A percentile compares a stretch with the other conserved stretches of the same genome.
phyloP scores from a whole-genome alignment of 1,284 basidiomycete species.

The Leccinum holopus region DNA sequence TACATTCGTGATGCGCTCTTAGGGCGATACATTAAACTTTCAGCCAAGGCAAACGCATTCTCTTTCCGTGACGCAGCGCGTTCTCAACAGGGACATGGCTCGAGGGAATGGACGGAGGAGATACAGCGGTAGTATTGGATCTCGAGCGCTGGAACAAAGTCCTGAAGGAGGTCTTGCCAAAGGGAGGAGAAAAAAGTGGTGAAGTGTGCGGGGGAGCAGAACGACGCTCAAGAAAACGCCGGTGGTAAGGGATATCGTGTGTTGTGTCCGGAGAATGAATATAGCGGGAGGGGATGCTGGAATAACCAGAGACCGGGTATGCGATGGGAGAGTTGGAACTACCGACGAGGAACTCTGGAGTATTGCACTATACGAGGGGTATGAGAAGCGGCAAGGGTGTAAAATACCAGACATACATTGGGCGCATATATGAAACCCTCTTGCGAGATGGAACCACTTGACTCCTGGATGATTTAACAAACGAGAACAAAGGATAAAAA shows the following conservation, averaged over 20 bases:
- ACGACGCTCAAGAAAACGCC: conserved; percentile 13
- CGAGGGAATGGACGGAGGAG: conserved; percentile 18
- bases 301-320: conserved; percentile 33
- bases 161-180: conserved; percentile 27
- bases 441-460: background rate
- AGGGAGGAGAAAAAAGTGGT: conserved; percentile 16
- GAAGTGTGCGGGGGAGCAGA: conserved; percentile 22
- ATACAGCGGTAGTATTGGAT: conserved; percentile 20
- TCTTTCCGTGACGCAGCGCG: conserved; percentile 29
- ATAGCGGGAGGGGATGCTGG: conserved; percentile 23
- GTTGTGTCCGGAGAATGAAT: conserved; percentile 1
- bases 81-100: conserved; percentile 25
- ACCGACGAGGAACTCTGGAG: conserved; percentile 34
- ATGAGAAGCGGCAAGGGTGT: background rate
- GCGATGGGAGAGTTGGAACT: conserved; percentile 34
- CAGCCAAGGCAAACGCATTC: conserved; percentile 33
- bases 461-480: conserved; percentile 17
- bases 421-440: conserved; percentile 31
- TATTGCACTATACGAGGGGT: conserved; percentile 16
- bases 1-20: conserved; percentile 3
- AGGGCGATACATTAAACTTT: conserved; percentile 27
- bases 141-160: conserved; percentile 32
- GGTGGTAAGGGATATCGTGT: conserved; percentile 9
- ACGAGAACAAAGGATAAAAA: background rate
- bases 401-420: conserved; percentile 17